Percentiles rank a stretch among this genome's conserved stretches.
phyloP scores from a whole-genome alignment of 2,329 filamentous ascomycete genomes.

The Metarhizium anisopliae region DNA sequence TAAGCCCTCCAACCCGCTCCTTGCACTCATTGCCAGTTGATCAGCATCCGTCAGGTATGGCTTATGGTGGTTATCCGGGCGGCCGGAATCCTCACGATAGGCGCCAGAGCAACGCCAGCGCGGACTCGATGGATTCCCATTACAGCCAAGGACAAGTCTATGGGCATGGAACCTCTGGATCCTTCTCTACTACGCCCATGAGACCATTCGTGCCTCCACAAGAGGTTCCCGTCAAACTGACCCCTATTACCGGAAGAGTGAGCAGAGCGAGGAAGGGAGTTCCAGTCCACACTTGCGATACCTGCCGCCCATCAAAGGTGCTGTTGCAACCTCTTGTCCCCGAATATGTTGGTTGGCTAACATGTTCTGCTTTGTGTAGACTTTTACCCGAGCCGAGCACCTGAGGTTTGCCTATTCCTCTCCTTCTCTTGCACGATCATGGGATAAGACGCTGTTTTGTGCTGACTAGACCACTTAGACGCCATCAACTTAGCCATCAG shows the following conservation, averaged over 20 bases:
- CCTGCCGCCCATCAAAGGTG: constrained; percentile 44
- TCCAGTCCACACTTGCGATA: constrained; percentile 46
- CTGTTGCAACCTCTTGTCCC: constrained; percentile 3
- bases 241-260: constrained; percentile 46
- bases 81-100: constrained; percentile 16
- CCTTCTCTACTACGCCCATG: constrained; percentile 21
- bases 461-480: constrained; percentile 30
- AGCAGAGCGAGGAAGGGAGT: constrained; percentile 51
- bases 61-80: constrained; percentile 16
- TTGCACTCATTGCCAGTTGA: constrained; percentile 16
- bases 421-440: constrained; percentile 5
- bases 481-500: constrained; percentile 52
- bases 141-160: constrained; percentile 18
- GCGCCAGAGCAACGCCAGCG: constrained; percentile 36
- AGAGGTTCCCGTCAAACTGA: constrained; percentile 39
- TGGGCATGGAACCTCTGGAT: constrained; percentile 11
- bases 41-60: constrained; percentile 14
- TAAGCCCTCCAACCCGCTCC: constrained; percentile 22
- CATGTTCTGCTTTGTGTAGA: constrained; percentile 26
- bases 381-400: constrained; percentile 54
- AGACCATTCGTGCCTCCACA: constrained; percentile 31
- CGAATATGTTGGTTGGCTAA: background rate
- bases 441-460: background rate
- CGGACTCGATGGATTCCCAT: constrained; percentile 39
- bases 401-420: constrained; percentile 35